Evolutionary conservation across 225 moss, liverwort and hornwort genomes (phyloP), one percentile per base, ranked within the genome.

Genomic region (Sphagnum contortum): DNA sequence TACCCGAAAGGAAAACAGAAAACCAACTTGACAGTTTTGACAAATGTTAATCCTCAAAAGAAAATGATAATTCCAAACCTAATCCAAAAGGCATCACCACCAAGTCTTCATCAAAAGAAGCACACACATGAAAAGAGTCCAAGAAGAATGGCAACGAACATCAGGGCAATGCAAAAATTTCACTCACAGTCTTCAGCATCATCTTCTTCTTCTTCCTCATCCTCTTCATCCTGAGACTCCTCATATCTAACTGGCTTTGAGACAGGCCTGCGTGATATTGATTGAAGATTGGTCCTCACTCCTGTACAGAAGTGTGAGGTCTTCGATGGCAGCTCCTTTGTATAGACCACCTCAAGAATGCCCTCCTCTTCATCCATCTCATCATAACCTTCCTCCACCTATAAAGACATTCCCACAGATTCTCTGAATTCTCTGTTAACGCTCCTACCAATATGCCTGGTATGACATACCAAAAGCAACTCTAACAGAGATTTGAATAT

Each of bases 341-440:
- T 69, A 54, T 72, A 85, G 51, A 85, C 78, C 69, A 85, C 75
- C 75, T 85, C 81, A 74, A 85, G 60, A 47, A 71, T 75, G 74
- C 83, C 87, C 81, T 94, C 94, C 62, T 79, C 71, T 67, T 83
- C 89, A 57, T 76, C 82, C 61, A 86, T 72, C 55, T 87, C 86
- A 72, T 88, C 89, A 60, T 83, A 82, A 44, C 83, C 93, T 62
- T 88, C 87, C 8, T 83, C 85, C 72, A 83, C 81, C 69, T 77
- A 70, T 6, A 29, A 29, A 29, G 29, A 29, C 29, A 29, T 29
- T 29, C 29, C 29, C 29, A 29, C 29, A 29, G 29, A 29, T 29
- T 29, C 29, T 29, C 29, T 29, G 29, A 29, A 29, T 29, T 29
- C 29, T 29, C 29, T 29, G 29, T 29, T 29, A 29, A 29, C 0